Conservation (phyloP, 208 protist species). For the Polymyxa betae region DNA sequence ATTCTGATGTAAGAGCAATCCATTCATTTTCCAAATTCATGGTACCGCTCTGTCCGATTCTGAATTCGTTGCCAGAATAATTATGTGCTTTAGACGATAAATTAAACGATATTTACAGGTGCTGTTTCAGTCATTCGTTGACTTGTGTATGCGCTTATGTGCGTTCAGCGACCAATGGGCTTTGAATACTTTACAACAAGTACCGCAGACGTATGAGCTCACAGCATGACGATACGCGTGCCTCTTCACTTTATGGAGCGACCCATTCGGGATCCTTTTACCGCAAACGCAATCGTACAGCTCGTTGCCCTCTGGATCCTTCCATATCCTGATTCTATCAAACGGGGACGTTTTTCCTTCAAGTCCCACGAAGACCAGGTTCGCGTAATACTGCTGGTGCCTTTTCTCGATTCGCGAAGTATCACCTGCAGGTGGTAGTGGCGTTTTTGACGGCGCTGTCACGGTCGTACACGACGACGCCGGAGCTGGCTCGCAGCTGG, state of each 20-base stretch:
- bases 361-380: not conserved
- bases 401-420: not conserved
- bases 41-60: no score
- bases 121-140: not conserved
- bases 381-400: conserved; percentile 30
- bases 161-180: conserved; percentile 40
- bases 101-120: no score
- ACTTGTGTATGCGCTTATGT: conserved; percentile 36
- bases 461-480: not conserved
- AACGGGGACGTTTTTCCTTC: not conserved
- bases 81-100: no score
- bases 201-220: not conserved
- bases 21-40: no score
- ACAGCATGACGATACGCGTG: conserved; percentile 38
- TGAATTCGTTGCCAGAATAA: no score
- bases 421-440: not conserved
- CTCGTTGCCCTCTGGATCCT: not conserved
- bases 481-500: not conserved
- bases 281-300: conserved; percentile 52
- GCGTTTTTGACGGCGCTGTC: not conserved
- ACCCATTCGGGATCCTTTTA: conserved; percentile 3
- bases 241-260: conserved; percentile 6
- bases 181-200: conserved; percentile 25
- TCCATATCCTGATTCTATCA: conserved; percentile 1
- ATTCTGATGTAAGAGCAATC: no score